phyloP scores from a whole-genome alignment of 1,139 yeast genomes.

The Zygosaccharomyces pseudobailii region DNA sequence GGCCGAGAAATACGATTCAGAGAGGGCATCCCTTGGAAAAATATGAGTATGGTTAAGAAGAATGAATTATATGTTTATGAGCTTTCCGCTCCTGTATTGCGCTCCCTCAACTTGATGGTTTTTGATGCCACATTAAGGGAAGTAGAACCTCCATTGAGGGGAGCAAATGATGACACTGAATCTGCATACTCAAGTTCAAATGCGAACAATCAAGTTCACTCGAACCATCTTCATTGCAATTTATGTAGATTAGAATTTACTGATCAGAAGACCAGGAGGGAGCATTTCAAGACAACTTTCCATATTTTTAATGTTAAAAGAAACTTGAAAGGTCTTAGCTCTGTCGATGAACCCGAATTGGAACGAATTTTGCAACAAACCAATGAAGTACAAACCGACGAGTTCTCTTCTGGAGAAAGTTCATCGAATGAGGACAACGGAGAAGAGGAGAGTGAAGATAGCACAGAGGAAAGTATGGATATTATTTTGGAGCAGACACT shows the following conservation, averaged over 20 bases:
- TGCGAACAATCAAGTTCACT: too few relatives aligned
- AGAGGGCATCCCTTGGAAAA: background rate
- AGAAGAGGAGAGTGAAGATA: conserved; percentile 7
- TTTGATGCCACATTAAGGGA: conserved; percentile 49
- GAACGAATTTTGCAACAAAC: conserved; percentile 49
- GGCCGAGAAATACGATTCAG: background rate
- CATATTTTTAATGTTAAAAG: conserved; percentile 61
- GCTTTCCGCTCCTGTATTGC: conserved; percentile 41
- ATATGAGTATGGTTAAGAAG: conserved; percentile 16
- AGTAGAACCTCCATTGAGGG: conserved; percentile 16
- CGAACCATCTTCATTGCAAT: conserved; percentile 13
- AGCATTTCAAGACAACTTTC: conserved; percentile 58
- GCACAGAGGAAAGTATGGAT: conserved; percentile 7
- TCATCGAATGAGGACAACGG: conserved; percentile 1
- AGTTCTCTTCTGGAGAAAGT: conserved; percentile 4
- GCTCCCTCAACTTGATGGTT: conserved; percentile 49
- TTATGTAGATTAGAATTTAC: conserved; percentile 27
- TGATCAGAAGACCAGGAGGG: conserved; percentile 28
- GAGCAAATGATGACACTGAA: background rate
- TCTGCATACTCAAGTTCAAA: background rate
- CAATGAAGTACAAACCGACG: conserved; percentile 35
- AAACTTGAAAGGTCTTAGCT: conserved; percentile 41
- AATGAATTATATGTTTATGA: conserved; percentile 52
- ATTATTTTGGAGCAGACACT: conserved; percentile 8
- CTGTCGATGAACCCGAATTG: conserved; percentile 55